A percentile compares a stretch with the other conserved stretches of the same genome.
These are phyloP conservation scores for Sonneratia caseolaris DNA, from an alignment of 345 rosid species.

Conservation along the genomic window DNA sequence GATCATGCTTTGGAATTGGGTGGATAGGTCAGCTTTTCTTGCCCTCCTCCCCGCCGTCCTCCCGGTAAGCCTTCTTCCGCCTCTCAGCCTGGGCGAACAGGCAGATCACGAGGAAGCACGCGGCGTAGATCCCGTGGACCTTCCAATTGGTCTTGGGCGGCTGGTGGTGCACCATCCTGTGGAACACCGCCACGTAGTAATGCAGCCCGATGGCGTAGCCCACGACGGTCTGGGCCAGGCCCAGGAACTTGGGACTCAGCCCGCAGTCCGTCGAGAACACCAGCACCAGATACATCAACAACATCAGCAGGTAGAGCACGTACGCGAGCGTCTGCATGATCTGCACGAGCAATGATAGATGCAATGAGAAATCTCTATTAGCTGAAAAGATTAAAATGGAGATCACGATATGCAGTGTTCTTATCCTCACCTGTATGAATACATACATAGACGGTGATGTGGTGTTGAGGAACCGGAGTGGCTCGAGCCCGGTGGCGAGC, in stretches of 20 bases:
- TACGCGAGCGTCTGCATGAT: conserved; percentile 70
- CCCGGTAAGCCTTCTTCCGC: conserved; percentile 83
- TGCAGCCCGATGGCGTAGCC: conserved; percentile 78
- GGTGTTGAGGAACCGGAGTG: conserved; percentile 67
- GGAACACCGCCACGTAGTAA: conserved; percentile 83
- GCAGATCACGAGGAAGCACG: conserved; percentile 72
- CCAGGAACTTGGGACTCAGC: conserved; percentile 48
- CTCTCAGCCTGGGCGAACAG: conserved; percentile 56
- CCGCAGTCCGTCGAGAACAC: conserved; percentile 67
- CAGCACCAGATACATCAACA: conserved; percentile 59
- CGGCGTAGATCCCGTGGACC: conserved; percentile 77
- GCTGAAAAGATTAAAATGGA: background rate
- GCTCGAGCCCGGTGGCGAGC: conserved; percentile 71
- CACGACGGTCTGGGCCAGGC: conserved; percentile 58
- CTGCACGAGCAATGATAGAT: conserved; percentile 22
- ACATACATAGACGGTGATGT: conserved; percentile 65
- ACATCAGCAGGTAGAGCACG: conserved; percentile 59
- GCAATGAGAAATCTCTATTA: too few relatives aligned
- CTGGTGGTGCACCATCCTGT: conserved; percentile 62
- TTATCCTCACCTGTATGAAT: conserved; percentile 40
- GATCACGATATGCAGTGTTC: background rate
- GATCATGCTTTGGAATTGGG: background rate
- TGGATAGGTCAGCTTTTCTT: conserved; percentile 47
- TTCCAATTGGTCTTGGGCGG: conserved; percentile 94
- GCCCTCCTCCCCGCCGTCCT: conserved; percentile 81